Conservation (phyloP, 805 yeast genomes). For the Wickerhamiella sorbophila region DNA sequence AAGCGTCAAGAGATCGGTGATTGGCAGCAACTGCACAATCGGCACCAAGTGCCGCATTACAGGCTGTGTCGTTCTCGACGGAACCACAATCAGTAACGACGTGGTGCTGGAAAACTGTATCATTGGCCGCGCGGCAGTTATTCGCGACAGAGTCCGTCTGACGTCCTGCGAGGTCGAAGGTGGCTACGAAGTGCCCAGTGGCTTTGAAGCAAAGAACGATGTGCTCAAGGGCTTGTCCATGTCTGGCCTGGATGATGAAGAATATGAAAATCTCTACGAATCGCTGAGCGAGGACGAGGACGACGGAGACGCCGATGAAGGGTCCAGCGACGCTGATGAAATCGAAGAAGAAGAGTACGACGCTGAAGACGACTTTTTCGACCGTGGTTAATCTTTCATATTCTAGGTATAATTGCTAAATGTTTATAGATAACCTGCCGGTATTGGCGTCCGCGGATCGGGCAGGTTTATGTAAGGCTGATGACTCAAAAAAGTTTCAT, state of each 20-base stretch:
- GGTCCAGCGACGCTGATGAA: constrained; percentile 25
- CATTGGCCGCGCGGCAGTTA: constrained; percentile 53
- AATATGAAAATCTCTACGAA: constrained; percentile 21
- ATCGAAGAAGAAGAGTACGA: constrained; percentile 33
- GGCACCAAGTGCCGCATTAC: constrained; percentile 81
- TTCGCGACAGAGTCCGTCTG: constrained; percentile 51
- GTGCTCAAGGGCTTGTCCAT: constrained; percentile 19
- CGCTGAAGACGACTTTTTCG: constrained; percentile 47
- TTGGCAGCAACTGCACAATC: constrained; percentile 59
- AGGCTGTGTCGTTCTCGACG: constrained; percentile 67
- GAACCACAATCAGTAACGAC: constrained; percentile 65
- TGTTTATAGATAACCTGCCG: background rate
- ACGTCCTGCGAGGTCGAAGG: constrained; percentile 81
- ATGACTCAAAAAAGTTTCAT: background rate
- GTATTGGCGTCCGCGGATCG: background rate
- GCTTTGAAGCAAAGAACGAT: constrained; percentile 29
- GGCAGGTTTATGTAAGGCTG: background rate
- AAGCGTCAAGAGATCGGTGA: constrained; percentile 70
- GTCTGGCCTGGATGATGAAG: constrained; percentile 21
- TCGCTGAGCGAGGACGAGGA: constrained; percentile 27
- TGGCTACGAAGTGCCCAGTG: constrained; percentile 42
- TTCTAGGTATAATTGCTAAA: background rate
- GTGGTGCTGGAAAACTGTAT: constrained; percentile 64
- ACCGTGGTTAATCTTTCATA: constrained; percentile 23
- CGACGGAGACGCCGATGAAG: constrained; percentile 12